These are phyloP conservation scores for Termitomyces sp. DNA, from an alignment of 1,284 basidiomycete species.

Conservation along the genomic window DNA sequence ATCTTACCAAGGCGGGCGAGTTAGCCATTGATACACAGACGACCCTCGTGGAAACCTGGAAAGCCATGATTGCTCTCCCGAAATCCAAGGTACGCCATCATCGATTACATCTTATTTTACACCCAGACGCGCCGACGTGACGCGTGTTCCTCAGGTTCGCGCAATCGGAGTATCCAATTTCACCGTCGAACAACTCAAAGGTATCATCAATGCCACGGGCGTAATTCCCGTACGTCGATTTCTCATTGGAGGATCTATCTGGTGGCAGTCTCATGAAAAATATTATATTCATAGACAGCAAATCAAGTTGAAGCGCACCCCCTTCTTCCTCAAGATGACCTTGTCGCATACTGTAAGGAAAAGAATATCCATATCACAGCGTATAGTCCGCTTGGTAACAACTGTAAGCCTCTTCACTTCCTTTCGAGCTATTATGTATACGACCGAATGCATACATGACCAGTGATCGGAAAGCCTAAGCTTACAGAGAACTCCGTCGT, in stretches of 20 bases:
- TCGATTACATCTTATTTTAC: not conserved
- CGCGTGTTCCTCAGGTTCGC: constrained; percentile 36
- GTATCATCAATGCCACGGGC: constrained; percentile 70
- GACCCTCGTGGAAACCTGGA: constrained; percentile 78
- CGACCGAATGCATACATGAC: not conserved
- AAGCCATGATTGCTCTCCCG: constrained; percentile 63
- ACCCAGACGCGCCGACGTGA: not conserved
- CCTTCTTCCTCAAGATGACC: constrained; percentile 65
- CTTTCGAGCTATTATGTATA: not conserved
- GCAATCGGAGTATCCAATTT: constrained; percentile 82
- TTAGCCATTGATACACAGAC: constrained; percentile 56
- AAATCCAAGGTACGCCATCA: constrained; percentile 33
- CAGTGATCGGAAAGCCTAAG: constrained; percentile 53
- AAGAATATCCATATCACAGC: constrained; percentile 80
- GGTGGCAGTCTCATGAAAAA: not conserved
- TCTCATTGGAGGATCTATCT: not conserved
- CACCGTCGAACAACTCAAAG: constrained; percentile 59
- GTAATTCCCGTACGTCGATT: constrained; percentile 54
- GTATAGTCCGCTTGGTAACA: constrained; percentile 84
- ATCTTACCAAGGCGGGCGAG: constrained; percentile 40
- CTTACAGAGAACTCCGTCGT: constrained; percentile 63
- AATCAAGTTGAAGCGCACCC: constrained; percentile 90
- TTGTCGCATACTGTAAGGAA: constrained; percentile 63
- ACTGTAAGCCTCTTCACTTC: constrained; percentile 36
- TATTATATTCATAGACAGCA: constrained; percentile 35